Percentiles rank a stretch among this genome's conserved stretches.
Conservation (phyloP, 2,329 filamentous ascomycete species). For the Didymella glomerata region DNA sequence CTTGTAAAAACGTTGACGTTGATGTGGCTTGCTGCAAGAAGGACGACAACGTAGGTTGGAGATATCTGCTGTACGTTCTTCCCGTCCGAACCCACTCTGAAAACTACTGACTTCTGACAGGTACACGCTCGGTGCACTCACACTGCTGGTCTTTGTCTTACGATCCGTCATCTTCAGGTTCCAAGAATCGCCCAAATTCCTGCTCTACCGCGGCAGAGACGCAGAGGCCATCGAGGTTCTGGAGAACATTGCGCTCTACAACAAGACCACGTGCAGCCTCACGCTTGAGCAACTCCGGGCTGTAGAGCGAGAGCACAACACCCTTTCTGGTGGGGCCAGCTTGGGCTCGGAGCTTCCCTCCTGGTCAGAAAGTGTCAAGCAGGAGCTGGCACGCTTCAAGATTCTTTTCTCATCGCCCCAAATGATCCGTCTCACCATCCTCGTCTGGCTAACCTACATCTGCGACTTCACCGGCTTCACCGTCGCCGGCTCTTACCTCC, state of each 20-base stretch:
- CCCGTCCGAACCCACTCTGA: too few species aligned
- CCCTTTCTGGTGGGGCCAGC: conserved; percentile 40
- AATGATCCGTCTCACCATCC: conserved; percentile 56
- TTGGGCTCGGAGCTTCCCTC: conserved; percentile 42
- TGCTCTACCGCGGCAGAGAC: conserved; percentile 63
- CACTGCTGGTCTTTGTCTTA: conserved; percentile 58
- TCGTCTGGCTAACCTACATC: conserved; percentile 62
- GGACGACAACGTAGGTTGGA: conserved; percentile 56
- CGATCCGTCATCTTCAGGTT: conserved; percentile 65
- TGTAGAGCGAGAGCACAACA: conserved; percentile 44
- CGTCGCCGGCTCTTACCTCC: conserved; percentile 59
- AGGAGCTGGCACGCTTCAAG: conserved; percentile 56
- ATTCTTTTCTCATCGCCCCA: conserved; percentile 55
- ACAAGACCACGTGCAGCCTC: conserved; percentile 48
- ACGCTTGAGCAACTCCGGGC: conserved; percentile 49
- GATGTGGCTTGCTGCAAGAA: conserved; percentile 50
- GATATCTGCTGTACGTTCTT: conserved; percentile 47
- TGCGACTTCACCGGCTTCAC: conserved; percentile 62
- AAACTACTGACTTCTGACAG: not conserved
- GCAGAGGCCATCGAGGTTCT: conserved; percentile 59
- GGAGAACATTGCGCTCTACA: conserved; percentile 55
- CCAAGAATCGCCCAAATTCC: conserved; percentile 68
- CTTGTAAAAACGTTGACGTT: conserved; percentile 52
- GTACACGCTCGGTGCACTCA: conserved; percentile 53
- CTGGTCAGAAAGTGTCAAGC: conserved; percentile 46